Conservation (phyloP, 495 filamentous ascomycete species). For the Parachaetomium inaequale region DNA sequence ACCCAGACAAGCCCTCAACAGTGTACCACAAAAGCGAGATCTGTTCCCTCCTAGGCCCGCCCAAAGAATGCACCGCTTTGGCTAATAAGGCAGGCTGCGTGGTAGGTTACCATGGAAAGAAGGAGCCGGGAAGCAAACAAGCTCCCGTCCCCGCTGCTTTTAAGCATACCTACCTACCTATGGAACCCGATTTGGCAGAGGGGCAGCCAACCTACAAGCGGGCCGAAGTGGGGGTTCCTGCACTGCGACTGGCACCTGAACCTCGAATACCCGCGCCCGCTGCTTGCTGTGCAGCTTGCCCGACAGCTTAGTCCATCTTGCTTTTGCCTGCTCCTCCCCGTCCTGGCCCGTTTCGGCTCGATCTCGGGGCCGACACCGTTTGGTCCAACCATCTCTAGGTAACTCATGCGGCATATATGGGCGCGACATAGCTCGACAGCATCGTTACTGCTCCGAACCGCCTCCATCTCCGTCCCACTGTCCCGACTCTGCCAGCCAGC, state of each 20-base stretch:
- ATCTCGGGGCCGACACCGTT: background rate
- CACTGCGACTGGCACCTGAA: constrained; percentile 1
- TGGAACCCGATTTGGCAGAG: background rate
- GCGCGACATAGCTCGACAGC: constrained; percentile 17
- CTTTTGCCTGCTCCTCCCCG: background rate
- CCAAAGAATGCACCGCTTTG: no score
- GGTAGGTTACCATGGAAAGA: no score
- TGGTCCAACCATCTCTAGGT: background rate
- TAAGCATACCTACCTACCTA: background rate
- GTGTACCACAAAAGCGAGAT: background rate
- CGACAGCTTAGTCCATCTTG: background rate
- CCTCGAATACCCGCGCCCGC: constrained; percentile 19
- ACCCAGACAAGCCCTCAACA: background rate
- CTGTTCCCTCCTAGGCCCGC: background rate
- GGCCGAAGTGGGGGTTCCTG: constrained; percentile 4
- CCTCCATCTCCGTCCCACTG: constrained; percentile 7
- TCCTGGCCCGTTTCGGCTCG: background rate
- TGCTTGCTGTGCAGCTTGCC: background rate
- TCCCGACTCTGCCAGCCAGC: constrained; percentile 11
- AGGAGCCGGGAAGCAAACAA: no score
- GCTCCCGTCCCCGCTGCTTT: no score
- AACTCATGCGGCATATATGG: constrained; percentile 31
- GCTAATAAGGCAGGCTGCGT: no score
- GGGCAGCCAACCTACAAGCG: background rate
- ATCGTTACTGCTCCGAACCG: constrained; percentile 15